Evolutionary conservation across 257 asterid genomes (phyloP).

Genomic region (Solanum lycopersicoides): DNA sequence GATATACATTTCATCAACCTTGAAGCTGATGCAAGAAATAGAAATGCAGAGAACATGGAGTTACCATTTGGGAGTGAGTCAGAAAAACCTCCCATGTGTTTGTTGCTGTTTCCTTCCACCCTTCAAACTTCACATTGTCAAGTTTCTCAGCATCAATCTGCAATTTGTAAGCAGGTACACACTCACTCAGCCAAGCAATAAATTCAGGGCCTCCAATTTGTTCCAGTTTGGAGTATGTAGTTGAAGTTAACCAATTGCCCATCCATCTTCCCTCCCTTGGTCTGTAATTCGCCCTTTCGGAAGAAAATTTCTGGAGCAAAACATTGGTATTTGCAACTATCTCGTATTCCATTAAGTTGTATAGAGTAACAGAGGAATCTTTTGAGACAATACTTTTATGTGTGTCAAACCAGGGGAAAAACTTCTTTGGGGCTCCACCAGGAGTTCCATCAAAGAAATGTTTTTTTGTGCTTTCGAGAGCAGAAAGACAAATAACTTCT

Average conservation of each 20-base stretch:
- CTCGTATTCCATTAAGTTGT: conserved; percentile 48
- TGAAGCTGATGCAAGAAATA: background rate
- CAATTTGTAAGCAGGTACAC: conserved; percentile 56
- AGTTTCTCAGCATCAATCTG: conserved; percentile 45
- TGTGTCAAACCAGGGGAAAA: conserved; percentile 39
- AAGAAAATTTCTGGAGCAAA: conserved; percentile 41
- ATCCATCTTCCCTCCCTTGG: conserved; percentile 25
- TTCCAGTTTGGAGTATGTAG: conserved; percentile 49
- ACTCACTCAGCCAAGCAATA: conserved; percentile 71
- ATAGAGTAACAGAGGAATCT: conserved; percentile 51
- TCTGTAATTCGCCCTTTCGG: conserved; percentile 32
- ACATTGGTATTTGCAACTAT: conserved; percentile 38
- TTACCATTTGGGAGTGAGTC: conserved; percentile 90
- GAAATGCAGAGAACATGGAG: background rate
- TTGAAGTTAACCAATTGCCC: conserved; percentile 45
- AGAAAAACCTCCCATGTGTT: conserved; percentile 52
- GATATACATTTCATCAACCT: background rate
- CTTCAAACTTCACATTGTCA: conserved; percentile 49
- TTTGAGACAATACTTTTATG: conserved; percentile 42
- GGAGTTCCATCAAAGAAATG: conserved; percentile 16
- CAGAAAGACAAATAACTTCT: conserved; percentile 69
- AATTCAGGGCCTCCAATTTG: conserved; percentile 74
- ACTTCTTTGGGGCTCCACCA: conserved; percentile 18
- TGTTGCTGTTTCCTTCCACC: conserved; percentile 41
- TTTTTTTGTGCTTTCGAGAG: conserved; percentile 51